Base-by-base conservation (phyloP, 257 asterid species). In the Petunia axillaris region DNA sequence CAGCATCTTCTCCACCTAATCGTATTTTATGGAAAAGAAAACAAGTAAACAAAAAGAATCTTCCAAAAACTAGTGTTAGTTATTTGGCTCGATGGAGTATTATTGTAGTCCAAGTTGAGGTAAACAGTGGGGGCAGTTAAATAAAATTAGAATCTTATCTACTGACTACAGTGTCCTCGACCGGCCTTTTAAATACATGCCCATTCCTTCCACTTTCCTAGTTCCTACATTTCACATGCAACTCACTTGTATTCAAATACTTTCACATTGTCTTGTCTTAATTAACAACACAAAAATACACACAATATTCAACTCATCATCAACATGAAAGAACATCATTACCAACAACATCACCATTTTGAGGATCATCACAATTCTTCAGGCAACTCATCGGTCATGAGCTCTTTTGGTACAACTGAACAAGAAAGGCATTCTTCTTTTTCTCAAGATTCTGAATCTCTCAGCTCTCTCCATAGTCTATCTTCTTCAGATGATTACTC, bases 401-500 rank as follows among this genome's bases (percentile, higher is more conserved):
- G 80, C 46, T 85, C 81, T 13, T 55, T 62, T 38, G 84, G 67
- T 2, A 73, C 84, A 44, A 79, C 87, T 54, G 25, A 25, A 25
- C 82, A 86, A 10, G 87, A 84, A 13, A 78, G 84, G 6, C 81
- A 83, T 13, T 84, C 90, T 83, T 80, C 88, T 76, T 65, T 83
- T 68, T 90, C 92, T 75, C 90, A 81, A 73, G 76, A 89, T 5
- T 89, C 90, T 77, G 92, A 81, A 66, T 66, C 88, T 9, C 52
- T 73, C 43, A 87, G 82, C 80, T 68, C 90, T 39, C 65, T 59
- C 54, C 83, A 55, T 2, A 87, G 91, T 50, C 91, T 89, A 4
- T 83, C 86, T 37, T 89, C 90, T 46, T 88, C 91, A 8, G 87
- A 88, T 59, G 83, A 81, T 6, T 55, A 46, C 74, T 82, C 90